Conservation (phyloP, 345 rosid species). For the Acer yangbiense region DNA sequence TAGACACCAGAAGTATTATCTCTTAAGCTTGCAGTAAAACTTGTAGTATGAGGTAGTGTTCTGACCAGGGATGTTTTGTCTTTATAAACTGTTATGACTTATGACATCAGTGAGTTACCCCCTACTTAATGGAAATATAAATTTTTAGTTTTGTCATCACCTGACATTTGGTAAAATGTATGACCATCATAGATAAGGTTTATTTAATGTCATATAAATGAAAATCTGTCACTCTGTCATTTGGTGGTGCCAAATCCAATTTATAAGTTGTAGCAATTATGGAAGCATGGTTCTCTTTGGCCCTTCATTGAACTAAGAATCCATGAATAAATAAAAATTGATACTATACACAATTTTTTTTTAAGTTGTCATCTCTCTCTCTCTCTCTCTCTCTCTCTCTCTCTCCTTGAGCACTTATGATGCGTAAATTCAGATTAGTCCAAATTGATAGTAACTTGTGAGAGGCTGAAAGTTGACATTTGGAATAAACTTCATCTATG, state of each 20-base stretch:
- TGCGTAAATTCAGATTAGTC: slow-evolving; percentile 1
- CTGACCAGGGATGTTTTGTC: neutral
- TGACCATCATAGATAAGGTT: neutral
- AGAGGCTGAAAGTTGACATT: neutral
- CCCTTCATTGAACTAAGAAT: neutral
- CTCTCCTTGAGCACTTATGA: neutral
- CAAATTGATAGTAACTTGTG: neutral
- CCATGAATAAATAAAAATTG: too few species aligned
- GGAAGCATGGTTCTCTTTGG: neutral
- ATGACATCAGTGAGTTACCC: neutral
- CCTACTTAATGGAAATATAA: neutral
- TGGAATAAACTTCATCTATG: neutral
- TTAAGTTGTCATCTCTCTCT: too few species aligned
- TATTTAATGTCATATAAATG: neutral
- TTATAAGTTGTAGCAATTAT: neutral
- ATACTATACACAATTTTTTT: too few species aligned
- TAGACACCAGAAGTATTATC: neutral
- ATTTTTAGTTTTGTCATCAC: slow-evolving; percentile 1
- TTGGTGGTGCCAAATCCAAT: neutral
- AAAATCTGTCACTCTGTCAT: neutral
- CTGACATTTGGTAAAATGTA: neutral
- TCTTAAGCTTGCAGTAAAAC: neutral
- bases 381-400: neutral
- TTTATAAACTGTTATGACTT: neutral
- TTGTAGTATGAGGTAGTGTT: neutral